phyloP scores from a whole-genome alignment of 306 rosid genomes.

The Malus asiatica region DNA sequence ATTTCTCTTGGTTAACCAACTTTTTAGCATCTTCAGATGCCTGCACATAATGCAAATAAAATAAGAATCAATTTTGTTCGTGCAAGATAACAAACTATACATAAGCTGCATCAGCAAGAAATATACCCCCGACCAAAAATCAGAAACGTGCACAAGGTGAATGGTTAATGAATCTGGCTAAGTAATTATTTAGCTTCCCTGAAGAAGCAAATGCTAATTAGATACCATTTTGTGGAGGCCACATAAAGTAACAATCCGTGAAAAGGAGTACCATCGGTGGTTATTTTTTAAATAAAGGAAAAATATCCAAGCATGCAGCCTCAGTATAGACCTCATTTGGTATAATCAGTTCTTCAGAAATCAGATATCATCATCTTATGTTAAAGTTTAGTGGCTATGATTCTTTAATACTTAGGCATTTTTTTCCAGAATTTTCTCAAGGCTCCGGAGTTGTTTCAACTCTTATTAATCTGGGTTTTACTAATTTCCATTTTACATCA shows the following conservation, averaged over 20 bases:
- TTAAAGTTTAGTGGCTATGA: background rate
- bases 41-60: slow-evolving; percentile 26
- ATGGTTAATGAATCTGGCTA: background rate
- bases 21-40: slow-evolving; percentile 98
- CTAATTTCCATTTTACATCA: background rate
- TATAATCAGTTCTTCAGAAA: background rate
- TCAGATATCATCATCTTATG: background rate
- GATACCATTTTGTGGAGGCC: background rate
- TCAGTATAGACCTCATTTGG: background rate
- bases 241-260: background rate
- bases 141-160: background rate
- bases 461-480: background rate
- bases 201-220: background rate
- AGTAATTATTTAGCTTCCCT: background rate
- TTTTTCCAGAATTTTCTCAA: background rate
- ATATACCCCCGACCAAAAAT: background rate
- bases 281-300: too few relatives aligned
- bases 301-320: background rate
- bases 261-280: background rate
- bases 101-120: background rate
- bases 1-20: slow-evolving; percentile 91
- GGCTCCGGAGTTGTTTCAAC: background rate
- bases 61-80: background rate
- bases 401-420: background rate
- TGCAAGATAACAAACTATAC: background rate